Percentiles rank a stretch among this genome's conserved stretches.
Conservation (phyloP, 139 green algal genomes). For the Chlamydomonas incerta region DNA sequence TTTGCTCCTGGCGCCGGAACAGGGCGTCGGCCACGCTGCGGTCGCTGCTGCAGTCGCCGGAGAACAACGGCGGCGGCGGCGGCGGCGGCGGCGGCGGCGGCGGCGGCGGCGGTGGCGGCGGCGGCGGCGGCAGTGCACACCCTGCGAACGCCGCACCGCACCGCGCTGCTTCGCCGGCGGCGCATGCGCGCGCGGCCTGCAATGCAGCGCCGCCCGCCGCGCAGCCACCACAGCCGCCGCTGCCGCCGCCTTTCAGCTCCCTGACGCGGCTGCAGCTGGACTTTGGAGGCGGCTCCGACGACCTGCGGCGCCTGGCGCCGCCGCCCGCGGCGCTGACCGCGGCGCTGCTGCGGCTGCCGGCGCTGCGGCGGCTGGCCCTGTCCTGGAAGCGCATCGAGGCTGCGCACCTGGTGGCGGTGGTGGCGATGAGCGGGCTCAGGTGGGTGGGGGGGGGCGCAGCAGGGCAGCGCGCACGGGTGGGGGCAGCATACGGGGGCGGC, state of each 20-base stretch:
- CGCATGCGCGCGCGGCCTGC: no score
- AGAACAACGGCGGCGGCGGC: no score
- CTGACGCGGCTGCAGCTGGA: neutral
- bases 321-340: neutral
- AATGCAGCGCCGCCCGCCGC: neutral
- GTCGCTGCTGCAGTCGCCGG: no score
- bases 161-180: no score
- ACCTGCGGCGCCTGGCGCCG: neutral
- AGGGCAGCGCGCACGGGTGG: no score
- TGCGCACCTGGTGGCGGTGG: conserved; percentile 7
- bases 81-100: no score
- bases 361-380: conserved; percentile 14
- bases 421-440: conserved; percentile 5
- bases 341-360: neutral
- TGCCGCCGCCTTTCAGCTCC: neutral
- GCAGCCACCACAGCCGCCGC: neutral
- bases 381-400: neutral
- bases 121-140: no score
- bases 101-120: no score
- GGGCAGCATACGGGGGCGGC: no score
- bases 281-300: neutral
- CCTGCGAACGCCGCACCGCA: no score
- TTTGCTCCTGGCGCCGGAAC: no score
- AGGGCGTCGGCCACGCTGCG: no score
- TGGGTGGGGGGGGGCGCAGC: neutral